Conservation (phyloP, 208 protist species). For the Acanthamoeba healyi region DNA sequence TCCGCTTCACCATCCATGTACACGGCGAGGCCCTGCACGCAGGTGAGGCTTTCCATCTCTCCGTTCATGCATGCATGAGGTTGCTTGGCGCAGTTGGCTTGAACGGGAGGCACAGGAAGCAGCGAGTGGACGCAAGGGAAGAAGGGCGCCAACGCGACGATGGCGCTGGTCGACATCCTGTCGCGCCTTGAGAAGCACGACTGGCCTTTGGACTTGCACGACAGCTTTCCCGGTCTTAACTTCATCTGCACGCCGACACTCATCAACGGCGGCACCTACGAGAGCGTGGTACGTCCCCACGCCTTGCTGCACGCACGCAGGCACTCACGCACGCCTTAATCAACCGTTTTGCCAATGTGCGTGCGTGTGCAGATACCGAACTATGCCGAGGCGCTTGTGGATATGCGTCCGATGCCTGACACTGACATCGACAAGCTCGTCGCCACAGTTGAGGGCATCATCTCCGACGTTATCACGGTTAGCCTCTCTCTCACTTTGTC, state of each 20-base stretch:
- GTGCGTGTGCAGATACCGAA: neutral
- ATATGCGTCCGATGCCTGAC: conserved; percentile 52
- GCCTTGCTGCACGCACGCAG: neutral
- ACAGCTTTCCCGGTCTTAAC: conserved; percentile 21
- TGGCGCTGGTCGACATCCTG: conserved; percentile 15
- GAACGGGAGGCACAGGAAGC: neutral
- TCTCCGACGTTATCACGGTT: neutral
- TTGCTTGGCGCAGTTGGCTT: too few species aligned
- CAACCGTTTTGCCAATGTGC: neutral
- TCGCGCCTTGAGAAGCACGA: conserved; percentile 6
- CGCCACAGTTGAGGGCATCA: conserved; percentile 9
- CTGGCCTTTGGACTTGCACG: conserved; percentile 23
- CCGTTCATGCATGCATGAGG: too few species aligned
- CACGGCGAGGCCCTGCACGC: conserved; percentile 37
- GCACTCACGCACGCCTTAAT: too few species aligned
- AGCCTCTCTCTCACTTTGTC: neutral
- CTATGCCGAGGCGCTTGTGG: neutral
- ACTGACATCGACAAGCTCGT: neutral
- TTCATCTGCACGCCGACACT: conserved; percentile 26
- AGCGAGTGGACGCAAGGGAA: neutral
- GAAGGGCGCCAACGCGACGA: conserved; percentile 40
- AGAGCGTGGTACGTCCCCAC: conserved; percentile 28
- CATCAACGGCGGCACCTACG: conserved; percentile 36
- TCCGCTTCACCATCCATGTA: conserved; percentile 21
- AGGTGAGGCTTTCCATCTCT: too few species aligned